Conservation (phyloP, 2,329 filamentous ascomycete species). For the Calonectria hongkongensis region DNA sequence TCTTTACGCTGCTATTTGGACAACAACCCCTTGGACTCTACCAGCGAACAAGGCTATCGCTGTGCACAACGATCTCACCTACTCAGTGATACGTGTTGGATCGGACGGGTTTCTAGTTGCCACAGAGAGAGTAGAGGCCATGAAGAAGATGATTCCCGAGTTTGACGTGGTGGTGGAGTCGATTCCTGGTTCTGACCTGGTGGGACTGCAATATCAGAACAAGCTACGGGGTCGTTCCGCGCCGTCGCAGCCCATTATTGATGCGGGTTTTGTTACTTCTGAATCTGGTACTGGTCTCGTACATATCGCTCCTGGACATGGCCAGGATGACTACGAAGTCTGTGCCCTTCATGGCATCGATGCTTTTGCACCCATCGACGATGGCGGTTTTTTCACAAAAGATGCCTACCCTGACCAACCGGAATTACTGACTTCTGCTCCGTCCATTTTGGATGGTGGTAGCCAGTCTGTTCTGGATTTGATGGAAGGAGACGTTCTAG, state of each 20-base stretch:
- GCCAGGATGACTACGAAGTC: conserved; percentile 95
- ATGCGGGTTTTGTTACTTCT: conserved; percentile 91
- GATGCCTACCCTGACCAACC: conserved; percentile 85
- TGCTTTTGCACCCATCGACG: conserved; percentile 88
- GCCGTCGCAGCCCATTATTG: conserved; percentile 80
- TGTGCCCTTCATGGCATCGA: conserved; percentile 83
- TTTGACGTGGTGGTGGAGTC: conserved; percentile 72
- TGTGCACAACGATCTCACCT: conserved; percentile 83
- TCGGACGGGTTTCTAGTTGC: conserved; percentile 82
- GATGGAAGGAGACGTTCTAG: conserved; percentile 79
- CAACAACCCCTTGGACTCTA: conserved; percentile 97
- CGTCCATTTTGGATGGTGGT: conserved; percentile 83
- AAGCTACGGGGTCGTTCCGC: conserved; percentile 77
- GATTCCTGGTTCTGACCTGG: conserved; percentile 80
- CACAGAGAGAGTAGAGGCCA: conserved; percentile 78
- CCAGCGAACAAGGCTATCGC: conserved; percentile 95
- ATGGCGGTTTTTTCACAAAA: conserved; percentile 86
- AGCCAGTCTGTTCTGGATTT: conserved; percentile 81
- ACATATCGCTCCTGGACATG: conserved; percentile 94
- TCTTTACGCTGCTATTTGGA: conserved; percentile 94
- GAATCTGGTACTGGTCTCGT: conserved; percentile 97
- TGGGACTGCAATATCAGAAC: conserved; percentile 81
- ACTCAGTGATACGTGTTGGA: conserved; percentile 78
- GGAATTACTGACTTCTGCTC: conserved; percentile 77
- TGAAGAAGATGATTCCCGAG: conserved; percentile 70